Conservation (phyloP, 495 filamentous ascomycete genomes). For the Talaromyces thailandensis region DNA sequence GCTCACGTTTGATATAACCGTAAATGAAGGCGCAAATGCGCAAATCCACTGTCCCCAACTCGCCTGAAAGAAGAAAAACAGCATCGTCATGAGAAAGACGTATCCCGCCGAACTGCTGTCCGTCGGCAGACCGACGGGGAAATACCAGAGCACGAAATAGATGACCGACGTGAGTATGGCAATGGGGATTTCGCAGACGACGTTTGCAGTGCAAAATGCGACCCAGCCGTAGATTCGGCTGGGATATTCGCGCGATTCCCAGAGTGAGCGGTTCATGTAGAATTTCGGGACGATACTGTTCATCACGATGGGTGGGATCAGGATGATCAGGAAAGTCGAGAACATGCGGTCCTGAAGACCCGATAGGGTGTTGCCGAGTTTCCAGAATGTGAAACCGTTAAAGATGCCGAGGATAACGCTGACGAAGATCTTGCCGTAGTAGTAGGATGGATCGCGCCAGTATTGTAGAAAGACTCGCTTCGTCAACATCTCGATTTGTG, state of each 20-base stretch:
- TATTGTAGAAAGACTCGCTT: conserved; percentile 59
- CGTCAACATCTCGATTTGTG: conserved; percentile 52
- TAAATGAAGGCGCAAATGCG: conserved; percentile 71
- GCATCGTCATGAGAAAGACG: conserved; percentile 72
- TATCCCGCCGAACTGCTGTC: conserved; percentile 62
- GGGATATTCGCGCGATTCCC: conserved; percentile 67
- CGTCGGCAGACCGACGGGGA: conserved; percentile 58
- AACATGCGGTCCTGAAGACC: conserved; percentile 81
- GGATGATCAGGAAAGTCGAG: conserved; percentile 63
- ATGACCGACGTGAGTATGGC: conserved; percentile 53
- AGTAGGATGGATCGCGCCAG: conserved; percentile 65
- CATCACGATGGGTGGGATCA: conserved; percentile 62
- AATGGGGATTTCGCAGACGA: conserved; percentile 69
- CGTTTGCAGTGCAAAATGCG: conserved; percentile 68
- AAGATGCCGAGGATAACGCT: conserved; percentile 60
- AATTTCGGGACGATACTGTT: conserved; percentile 82
- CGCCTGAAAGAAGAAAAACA: conserved; percentile 72
- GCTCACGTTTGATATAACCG: conserved; percentile 63
- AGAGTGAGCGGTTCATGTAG: conserved; percentile 66
- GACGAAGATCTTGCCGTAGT: conserved; percentile 66
- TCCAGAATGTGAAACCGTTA: conserved; percentile 84
- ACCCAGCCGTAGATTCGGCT: conserved; percentile 76
- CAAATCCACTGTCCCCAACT: conserved; percentile 82
- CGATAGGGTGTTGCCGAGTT: conserved; percentile 53
- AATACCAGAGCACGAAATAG: conserved; percentile 78